These are phyloP conservation scores for Aureobasidium subglaciale DNA, from an alignment of 2,329 filamentous ascomycete genomes.

Conservation along the genomic window DNA sequence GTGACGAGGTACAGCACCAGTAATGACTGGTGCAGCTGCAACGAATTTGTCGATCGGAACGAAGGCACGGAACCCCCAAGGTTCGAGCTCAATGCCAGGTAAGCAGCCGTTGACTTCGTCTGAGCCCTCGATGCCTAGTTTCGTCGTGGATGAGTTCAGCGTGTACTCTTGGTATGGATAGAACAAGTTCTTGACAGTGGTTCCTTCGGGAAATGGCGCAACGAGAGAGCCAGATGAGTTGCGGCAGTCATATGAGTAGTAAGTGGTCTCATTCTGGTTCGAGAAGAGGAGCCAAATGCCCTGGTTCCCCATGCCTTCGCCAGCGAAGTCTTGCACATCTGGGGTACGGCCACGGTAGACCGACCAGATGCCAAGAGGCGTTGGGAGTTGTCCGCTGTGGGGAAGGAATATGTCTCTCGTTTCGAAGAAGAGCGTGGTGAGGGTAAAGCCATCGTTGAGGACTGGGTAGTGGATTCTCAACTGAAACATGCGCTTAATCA, in stretches of 20 bases:
- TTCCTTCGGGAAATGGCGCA: slow-evolving; percentile 48
- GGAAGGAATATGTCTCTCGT: slow-evolving; percentile 45
- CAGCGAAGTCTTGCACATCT: slow-evolving; percentile 42
- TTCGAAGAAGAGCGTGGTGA: slow-evolving; percentile 51
- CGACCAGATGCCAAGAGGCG: slow-evolving; percentile 55
- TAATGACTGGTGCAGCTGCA: slow-evolving; percentile 50
- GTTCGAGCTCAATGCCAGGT: slow-evolving; percentile 43
- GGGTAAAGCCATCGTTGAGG: slow-evolving; percentile 52
- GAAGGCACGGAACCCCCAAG: slow-evolving; percentile 55
- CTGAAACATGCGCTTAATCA: slow-evolving; percentile 56
- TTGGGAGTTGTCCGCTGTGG: slow-evolving; percentile 46
- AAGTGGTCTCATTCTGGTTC: slow-evolving; percentile 42
- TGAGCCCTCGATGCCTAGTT: slow-evolving; percentile 43
- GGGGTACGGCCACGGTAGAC: slow-evolving; percentile 46
- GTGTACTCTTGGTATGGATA: slow-evolving; percentile 49
- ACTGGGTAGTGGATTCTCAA: slow-evolving; percentile 50
- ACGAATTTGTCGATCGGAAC: slow-evolving; percentile 47
- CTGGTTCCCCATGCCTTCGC: slow-evolving; percentile 26
- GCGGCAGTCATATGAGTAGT: slow-evolving; percentile 52
- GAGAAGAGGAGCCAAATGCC: slow-evolving; percentile 48
- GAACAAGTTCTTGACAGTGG: slow-evolving; percentile 56
- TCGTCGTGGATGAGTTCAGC: slow-evolving; percentile 40
- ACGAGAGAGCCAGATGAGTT: slow-evolving; percentile 43
- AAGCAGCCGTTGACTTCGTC: slow-evolving; percentile 50
- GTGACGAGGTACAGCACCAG: slow-evolving; percentile 54